A percentile compares a stretch with the other conserved stretches of the same genome.
Conservation (phyloP, 495 filamentous ascomycete genomes). For the Amphirosellinia nigrospora region DNA sequence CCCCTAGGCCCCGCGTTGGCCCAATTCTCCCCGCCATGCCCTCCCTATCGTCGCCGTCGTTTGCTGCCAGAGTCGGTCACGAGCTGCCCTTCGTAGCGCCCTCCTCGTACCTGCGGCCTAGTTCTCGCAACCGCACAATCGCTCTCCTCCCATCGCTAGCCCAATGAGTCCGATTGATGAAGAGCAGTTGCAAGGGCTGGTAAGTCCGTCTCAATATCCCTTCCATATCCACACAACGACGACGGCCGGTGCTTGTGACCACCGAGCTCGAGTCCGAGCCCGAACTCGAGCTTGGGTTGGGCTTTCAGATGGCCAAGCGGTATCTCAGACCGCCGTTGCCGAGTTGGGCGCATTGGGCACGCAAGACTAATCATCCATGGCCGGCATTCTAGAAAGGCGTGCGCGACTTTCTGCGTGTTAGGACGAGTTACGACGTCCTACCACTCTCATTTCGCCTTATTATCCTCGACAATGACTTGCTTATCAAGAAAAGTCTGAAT, state of each 20-base stretch:
- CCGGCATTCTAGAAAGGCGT: slow-evolving; percentile 70
- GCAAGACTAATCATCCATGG: slow-evolving; percentile 10
- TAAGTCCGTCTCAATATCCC: slow-evolving; percentile 54
- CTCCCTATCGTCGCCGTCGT: background rate
- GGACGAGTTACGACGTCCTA: slow-evolving; percentile 97
- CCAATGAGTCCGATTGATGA: slow-evolving; percentile 78
- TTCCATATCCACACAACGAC: background rate
- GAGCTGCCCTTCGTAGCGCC: slow-evolving; percentile 74
- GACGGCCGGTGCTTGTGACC: slow-evolving; percentile 1
- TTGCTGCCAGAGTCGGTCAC: slow-evolving; percentile 45
- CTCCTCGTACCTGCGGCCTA: slow-evolving; percentile 82
- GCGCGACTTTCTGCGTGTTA: slow-evolving; percentile 94
- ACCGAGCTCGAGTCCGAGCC: background rate
- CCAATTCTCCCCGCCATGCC: slow-evolving; percentile 16
- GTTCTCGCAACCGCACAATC: slow-evolving; percentile 55
- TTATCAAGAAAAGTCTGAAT: slow-evolving; percentile 96
- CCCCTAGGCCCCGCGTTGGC: slow-evolving; percentile 20
- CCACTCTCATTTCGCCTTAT: slow-evolving; percentile 97
- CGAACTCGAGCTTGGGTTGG: background rate
- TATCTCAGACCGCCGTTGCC: background rate
- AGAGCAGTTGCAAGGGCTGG: slow-evolving; percentile 92
- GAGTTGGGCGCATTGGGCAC: background rate
- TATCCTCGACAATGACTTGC: slow-evolving; percentile 89
- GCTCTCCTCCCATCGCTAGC: slow-evolving; percentile 50
- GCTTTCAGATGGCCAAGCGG: background rate